Evolutionary conservation across 2,329 filamentous ascomycete species (phyloP), one percentile per base, ranked within the genome.

Genomic region (Aciculosporium take): DNA sequence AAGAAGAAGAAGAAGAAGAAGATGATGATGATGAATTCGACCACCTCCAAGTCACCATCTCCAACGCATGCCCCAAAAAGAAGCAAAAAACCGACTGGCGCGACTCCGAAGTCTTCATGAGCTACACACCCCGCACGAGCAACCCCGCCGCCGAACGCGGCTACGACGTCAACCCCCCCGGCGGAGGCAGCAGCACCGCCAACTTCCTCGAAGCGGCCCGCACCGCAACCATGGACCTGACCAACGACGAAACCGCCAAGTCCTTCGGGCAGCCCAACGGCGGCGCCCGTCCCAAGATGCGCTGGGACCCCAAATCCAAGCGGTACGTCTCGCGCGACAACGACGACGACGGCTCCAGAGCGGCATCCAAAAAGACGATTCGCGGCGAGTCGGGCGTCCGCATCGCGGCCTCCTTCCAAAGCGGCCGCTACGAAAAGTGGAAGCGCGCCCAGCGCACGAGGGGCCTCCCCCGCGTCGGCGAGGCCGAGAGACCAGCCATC

Each of bases 261-360:
- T 72, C 76, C 1, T 93, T 95, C 58, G 87, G 78, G 46, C 78
- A 84, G 52, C 77, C 86, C 3, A n/a, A n/a, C n/a, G n/a, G n/a
- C n/a, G n/a, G n/a, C n/a, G 74, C 79, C 36, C 81, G 79, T 52
- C 64, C 79, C 37, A 75, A 79, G 50, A 81, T 94, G 79, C 81
- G 91, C 50, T 98, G 91, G 91, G 91, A 98, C 67, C 89, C 93
- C 68, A 94, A 94, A 62, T 76, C 79, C 55, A 93, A 84, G 65
- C 96, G 95, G 64, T 98, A 96, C 65, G 89, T 98, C 28, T 71
- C 84, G 10, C 77, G 84, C 28, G 79, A 79, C 52, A 96, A 98
- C 68, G 91, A 98, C 64, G 84, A 94, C 52, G 93, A 98, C 64
- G 91, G 91, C 30, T 93, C 69, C 52, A 81, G 56, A 73, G 74